phyloP scores from a whole-genome alignment of 371 early-diverging fungal genomes.

The Mortierella sp. region DNA sequence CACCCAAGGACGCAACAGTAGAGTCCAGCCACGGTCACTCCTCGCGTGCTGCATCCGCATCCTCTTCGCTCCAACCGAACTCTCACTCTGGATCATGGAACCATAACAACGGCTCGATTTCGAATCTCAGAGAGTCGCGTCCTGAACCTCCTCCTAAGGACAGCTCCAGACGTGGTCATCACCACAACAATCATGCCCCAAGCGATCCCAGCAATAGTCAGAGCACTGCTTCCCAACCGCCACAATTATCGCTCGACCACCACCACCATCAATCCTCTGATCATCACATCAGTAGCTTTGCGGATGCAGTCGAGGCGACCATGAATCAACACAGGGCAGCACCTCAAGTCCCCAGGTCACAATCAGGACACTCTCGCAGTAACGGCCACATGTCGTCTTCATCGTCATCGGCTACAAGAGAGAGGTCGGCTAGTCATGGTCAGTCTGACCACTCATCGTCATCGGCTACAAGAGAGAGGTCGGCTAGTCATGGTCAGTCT shows the following conservation, averaged over 20 bases:
- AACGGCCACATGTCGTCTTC: neutral
- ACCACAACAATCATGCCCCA: constrained; percentile 2
- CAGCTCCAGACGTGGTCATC: constrained; percentile 7
- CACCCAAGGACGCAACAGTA: constrained; percentile 23
- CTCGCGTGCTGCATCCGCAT: neutral
- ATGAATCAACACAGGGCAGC: constrained; percentile 18
- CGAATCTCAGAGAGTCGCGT: constrained; percentile 16
- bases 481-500: constrained; percentile 13
- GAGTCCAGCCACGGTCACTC: neutral
- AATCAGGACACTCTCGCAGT: constrained; percentile 3
- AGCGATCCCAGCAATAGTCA: constrained; percentile 1
- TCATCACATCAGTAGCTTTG: constrained; percentile 14
- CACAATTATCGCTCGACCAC: constrained; percentile 30
- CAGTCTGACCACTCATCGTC: constrained; percentile 7
- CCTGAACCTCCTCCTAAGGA: constrained; percentile 49
- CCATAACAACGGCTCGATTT: constrained; percentile 7
- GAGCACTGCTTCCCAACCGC: constrained; percentile 17
- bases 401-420: neutral
- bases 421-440: constrained; percentile 7
- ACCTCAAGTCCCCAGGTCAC: constrained; percentile 11
- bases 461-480: neutral
- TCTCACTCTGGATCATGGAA: neutral
- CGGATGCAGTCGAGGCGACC: constrained; percentile 28
- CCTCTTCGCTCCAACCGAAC: constrained; percentile 1
- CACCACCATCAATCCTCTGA: constrained; percentile 13